These are phyloP conservation scores for Sclerotinia trifoliorum DNA, from an alignment of 2,329 filamentous ascomycete genomes.

Conservation along the genomic window DNA sequence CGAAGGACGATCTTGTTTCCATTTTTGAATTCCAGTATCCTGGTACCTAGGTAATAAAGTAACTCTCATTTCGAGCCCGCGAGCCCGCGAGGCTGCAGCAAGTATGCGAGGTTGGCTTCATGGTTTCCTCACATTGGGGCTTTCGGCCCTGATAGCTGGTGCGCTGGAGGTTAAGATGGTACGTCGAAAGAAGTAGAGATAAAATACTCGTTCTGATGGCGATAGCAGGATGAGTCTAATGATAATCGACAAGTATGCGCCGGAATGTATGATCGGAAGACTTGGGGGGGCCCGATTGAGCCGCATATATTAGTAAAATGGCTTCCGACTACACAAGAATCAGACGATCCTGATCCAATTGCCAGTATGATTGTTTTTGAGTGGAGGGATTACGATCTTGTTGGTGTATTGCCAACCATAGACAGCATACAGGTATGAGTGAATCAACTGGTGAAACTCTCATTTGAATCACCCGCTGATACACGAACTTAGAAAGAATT, in stretches of 20 bases:
- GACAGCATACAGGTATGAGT: constrained; percentile 54
- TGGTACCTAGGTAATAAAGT: neutral
- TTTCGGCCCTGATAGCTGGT: constrained; percentile 53
- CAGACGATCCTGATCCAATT: constrained; percentile 65
- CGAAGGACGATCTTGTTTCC: neutral
- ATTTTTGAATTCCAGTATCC: constrained; percentile 15
- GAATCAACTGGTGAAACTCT: constrained; percentile 25
- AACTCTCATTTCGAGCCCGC: constrained; percentile 13
- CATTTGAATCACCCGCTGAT: constrained; percentile 39
- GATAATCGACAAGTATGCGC: constrained; percentile 79
- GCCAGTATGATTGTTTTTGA: constrained; percentile 90
- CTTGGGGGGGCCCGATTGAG: constrained; percentile 84
- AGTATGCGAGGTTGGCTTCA: constrained; percentile 57
- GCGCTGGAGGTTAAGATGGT: constrained; percentile 61
- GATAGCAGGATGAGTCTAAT: constrained; percentile 66
- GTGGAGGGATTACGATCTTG: constrained; percentile 79
- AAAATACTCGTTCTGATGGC: constrained; percentile 25
- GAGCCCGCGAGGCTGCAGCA: constrained; percentile 34
- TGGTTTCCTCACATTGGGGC: constrained; percentile 50
- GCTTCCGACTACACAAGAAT: constrained; percentile 56
- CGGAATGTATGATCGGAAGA: constrained; percentile 87
- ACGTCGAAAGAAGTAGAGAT: constrained; percentile 32
- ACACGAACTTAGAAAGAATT: constrained; percentile 52
- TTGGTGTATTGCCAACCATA: constrained; percentile 65
- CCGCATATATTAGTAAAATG: constrained; percentile 89